These are phyloP conservation scores for Toxicodendron radicans DNA, from an alignment of 345 rosid species.

Conservation along the genomic window DNA sequence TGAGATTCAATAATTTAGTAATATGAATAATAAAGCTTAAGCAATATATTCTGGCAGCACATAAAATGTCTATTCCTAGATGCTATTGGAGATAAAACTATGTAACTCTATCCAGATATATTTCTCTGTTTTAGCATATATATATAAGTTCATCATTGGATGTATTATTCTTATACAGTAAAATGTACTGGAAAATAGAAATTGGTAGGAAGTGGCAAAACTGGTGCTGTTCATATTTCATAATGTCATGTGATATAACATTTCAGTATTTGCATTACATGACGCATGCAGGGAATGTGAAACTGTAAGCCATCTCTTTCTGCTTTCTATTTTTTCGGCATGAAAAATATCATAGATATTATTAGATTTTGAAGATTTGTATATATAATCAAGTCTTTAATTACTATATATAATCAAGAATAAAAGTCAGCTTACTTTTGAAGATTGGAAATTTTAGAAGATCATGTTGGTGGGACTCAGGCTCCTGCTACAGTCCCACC, in stretches of 20 bases:
- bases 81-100: background rate
- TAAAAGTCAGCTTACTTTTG: conserved; percentile 24
- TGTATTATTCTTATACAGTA: background rate
- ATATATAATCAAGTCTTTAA: conserved; percentile 9
- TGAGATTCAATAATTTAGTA: background rate
- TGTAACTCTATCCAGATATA: background rate
- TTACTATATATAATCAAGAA: conserved; percentile 11
- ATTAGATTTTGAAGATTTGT: conserved; percentile 11
- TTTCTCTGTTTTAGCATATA: background rate
- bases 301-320: no score
- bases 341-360: background rate
- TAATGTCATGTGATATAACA: no score
- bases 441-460: conserved; percentile 8
- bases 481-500: conserved; percentile 16
- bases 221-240: no score
- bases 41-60: background rate
- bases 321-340: background rate
- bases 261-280: no score
- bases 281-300: no score
- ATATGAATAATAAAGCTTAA: background rate
- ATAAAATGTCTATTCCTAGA: background rate
- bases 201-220: no score
- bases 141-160: background rate
- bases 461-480: conserved; percentile 35
- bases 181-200: no score